These are phyloP conservation scores for Artemisia annua DNA, from an alignment of 129 eudicot species.

Conservation along the genomic window DNA sequence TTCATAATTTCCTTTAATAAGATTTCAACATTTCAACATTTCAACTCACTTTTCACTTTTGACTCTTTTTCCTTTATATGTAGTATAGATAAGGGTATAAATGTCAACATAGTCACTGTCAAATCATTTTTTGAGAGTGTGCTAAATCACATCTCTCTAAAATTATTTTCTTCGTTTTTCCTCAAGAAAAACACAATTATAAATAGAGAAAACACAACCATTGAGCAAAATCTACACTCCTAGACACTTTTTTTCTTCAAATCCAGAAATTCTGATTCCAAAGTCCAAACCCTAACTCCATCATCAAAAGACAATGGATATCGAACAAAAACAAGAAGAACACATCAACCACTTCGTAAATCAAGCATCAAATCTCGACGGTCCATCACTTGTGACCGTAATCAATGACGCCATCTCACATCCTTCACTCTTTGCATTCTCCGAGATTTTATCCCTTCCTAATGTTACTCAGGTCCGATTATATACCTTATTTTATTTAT, in stretches of 20 bases:
- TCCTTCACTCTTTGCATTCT: constrained; percentile 39
- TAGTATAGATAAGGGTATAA: too few species aligned
- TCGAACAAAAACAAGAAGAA: constrained; percentile 39
- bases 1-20: too few species aligned
- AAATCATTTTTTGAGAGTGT: too few species aligned
- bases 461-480: constrained; percentile 28
- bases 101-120: too few species aligned
- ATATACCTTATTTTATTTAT: background rate
- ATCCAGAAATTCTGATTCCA: background rate
- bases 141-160: too few species aligned
- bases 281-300: constrained; percentile 20
- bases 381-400: constrained; percentile 20
- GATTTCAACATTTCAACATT: too few species aligned
- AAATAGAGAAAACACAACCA: background rate
- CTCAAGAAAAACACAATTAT: too few species aligned
- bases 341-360: constrained; percentile 35
- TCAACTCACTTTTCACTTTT: too few species aligned
- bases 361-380: constrained; percentile 17
- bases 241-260: background rate
- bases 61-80: too few species aligned
- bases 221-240: background rate
- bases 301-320: constrained; percentile 22
- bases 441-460: constrained; percentile 35
- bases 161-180: too few species aligned
- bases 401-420: constrained; percentile 36